A percentile compares a stretch with the other conserved stretches of the same genome.
Evolutionary conservation across 345 rosid genomes (phyloP).

Genomic region (Nephelium lappaceum): DNA sequence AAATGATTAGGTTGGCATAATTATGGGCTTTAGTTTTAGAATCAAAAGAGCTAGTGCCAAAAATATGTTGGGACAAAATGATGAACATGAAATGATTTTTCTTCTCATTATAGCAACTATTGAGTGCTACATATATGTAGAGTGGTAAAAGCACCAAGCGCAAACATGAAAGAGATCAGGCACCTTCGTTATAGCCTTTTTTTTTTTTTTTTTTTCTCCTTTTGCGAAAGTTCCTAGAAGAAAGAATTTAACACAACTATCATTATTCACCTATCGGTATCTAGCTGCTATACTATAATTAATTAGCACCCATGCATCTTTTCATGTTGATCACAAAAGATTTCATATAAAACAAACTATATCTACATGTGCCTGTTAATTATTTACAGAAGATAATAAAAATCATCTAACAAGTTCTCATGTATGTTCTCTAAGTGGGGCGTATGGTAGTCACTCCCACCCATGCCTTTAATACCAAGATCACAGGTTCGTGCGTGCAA

Average conservation of each 20-base stretch:
- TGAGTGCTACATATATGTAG: background rate
- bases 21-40: conserved; percentile 30
- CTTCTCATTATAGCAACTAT: conserved; percentile 19
- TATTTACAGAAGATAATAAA: too few relatives aligned
- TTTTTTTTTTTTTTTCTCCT: background rate
- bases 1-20: conserved; percentile 24
- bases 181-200: background rate
- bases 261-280: background rate
- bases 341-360: too few relatives aligned
- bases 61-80: conserved; percentile 28
- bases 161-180: conserved; percentile 6
- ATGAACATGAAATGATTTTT: conserved; percentile 40
- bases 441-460: too few relatives aligned
- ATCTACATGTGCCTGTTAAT: too few relatives aligned
- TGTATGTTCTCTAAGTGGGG: too few relatives aligned
- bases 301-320: background rate
- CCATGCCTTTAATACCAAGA: too few relatives aligned
- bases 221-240: conserved; percentile 22
- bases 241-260: background rate
- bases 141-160: conserved; percentile 25
- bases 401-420: too few relatives aligned
- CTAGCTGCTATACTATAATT: background rate
- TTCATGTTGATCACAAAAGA: background rate
- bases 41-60: conserved; percentile 35
- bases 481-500: too few relatives aligned